Conservation (phyloP, 768 basidiomycete species). For the Boletus fagicola region DNA sequence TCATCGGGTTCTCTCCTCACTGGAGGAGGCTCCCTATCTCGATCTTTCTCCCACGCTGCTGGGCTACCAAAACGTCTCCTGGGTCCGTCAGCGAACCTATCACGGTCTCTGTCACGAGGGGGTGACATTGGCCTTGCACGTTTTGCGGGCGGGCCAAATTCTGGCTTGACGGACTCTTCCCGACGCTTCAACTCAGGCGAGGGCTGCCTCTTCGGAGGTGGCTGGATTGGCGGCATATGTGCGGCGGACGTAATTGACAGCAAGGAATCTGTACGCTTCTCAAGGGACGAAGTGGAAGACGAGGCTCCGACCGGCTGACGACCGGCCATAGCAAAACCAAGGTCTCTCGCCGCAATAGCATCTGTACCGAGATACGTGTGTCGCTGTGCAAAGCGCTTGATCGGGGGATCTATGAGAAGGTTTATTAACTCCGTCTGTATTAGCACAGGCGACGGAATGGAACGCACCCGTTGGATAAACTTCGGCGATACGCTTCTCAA, state of each 20-base stretch:
- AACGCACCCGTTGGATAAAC: slow-evolving; percentile 78
- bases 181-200: slow-evolving; percentile 40
- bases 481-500: slow-evolving; percentile 87
- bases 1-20: slow-evolving; percentile 44
- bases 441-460: neutral
- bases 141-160: slow-evolving; percentile 41
- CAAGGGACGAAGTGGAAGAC: slow-evolving; percentile 25
- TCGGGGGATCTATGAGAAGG: slow-evolving; percentile 64
- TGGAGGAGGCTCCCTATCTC: slow-evolving; percentile 42
- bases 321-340: slow-evolving; percentile 67
- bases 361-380: slow-evolving; percentile 74
- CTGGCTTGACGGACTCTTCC: slow-evolving; percentile 41
- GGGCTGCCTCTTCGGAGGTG: slow-evolving; percentile 30
- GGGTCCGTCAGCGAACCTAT: slow-evolving; percentile 37
- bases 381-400: slow-evolving; percentile 87
- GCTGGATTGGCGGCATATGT: slow-evolving; percentile 24
- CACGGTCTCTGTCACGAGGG: slow-evolving; percentile 49
- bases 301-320: slow-evolving; percentile 25
- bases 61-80: slow-evolving; percentile 44
- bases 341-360: slow-evolving; percentile 84
- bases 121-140: slow-evolving; percentile 48
- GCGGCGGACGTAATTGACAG: slow-evolving; percentile 33
- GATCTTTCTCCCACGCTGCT: slow-evolving; percentile 42
- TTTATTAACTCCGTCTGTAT: neutral
- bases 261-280: slow-evolving; percentile 38